Evolutionary conservation across 306 rosid species (phyloP).

Genomic region (Malus domestica): DNA sequence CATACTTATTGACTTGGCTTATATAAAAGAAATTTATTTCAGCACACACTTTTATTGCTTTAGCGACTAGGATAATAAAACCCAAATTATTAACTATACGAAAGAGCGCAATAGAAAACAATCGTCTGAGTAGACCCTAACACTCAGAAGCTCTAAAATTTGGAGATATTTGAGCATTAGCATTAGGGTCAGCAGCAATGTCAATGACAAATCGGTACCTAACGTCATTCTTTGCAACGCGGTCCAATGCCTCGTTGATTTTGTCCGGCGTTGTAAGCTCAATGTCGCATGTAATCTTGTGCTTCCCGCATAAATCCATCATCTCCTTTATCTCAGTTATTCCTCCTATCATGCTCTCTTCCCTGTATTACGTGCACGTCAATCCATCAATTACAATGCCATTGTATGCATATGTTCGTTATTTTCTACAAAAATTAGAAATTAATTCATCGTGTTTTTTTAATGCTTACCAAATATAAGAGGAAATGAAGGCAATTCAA

Average conservation of each 20-base stretch:
- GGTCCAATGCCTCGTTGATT: slow-evolving; percentile 45
- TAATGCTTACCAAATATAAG: slow-evolving; percentile 47
- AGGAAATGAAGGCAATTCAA: slow-evolving; percentile 52
- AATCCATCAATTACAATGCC: not conserved
- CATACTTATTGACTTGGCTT: not conserved
- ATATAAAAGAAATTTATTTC: no score
- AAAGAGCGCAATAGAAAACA: no score
- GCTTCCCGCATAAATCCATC: slow-evolving; percentile 55
- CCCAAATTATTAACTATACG: not conserved
- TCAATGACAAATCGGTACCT: slow-evolving; percentile 69
- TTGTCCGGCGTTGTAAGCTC: slow-evolving; percentile 34
- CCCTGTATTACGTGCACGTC: slow-evolving; percentile 9
- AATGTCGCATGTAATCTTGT: slow-evolving; percentile 56
- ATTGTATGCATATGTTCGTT: not conserved
- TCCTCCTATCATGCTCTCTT: slow-evolving; percentile 68
- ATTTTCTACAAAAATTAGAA: not conserved
- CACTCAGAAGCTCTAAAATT: not conserved
- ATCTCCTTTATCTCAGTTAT: slow-evolving; percentile 60
- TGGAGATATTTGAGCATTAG: not conserved
- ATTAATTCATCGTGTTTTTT: not conserved
- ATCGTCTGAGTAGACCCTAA: not conserved
- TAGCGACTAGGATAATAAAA: no score
- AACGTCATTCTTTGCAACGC: slow-evolving; percentile 48
- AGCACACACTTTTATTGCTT: not conserved
- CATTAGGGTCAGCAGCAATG: slow-evolving; percentile 20